A percentile compares a stretch with the other conserved stretches of the same genome.
Evolutionary conservation across 345 rosid species (phyloP).

Genomic region (Eucalyptus sp.): DNA sequence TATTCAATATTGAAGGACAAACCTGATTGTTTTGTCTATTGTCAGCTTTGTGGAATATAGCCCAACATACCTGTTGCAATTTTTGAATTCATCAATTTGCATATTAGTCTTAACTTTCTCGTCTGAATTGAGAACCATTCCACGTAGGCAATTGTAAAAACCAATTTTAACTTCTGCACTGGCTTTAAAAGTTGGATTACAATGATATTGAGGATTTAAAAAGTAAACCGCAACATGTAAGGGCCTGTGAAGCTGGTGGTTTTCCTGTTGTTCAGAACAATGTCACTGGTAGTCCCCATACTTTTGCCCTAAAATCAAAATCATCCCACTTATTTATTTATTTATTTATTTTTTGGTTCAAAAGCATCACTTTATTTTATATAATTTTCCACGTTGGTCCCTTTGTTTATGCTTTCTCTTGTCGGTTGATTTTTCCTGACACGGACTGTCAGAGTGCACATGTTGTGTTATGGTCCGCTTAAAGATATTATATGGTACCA

Average conservation of each 20-base stretch:
- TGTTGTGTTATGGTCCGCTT: background rate
- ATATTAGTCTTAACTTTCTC: background rate
- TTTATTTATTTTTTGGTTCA: background rate
- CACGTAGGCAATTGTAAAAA: background rate
- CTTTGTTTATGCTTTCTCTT: background rate
- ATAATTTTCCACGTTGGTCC: background rate
- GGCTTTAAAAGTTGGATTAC: background rate
- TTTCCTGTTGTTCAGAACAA: background rate
- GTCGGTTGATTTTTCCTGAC: background rate
- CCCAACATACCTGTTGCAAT: background rate
- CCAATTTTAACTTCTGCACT: background rate
- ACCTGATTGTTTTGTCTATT: background rate
- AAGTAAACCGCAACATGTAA: background rate
- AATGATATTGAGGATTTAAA: background rate
- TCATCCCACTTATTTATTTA: background rate
- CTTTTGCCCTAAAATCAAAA: background rate
- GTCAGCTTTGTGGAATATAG: background rate
- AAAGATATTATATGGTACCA: background rate
- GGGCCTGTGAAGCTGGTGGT: background rate
- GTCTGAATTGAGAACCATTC: background rate
- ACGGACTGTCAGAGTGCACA: background rate
- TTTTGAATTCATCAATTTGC: background rate
- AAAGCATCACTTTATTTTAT: background rate
- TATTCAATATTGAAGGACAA: background rate
- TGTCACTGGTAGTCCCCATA: background rate